Percentiles rank a stretch among this genome's conserved stretches.
These are phyloP conservation scores for Didymella lethalis DNA, from an alignment of 2,329 filamentous ascomycete genomes.

Conservation along the genomic window DNA sequence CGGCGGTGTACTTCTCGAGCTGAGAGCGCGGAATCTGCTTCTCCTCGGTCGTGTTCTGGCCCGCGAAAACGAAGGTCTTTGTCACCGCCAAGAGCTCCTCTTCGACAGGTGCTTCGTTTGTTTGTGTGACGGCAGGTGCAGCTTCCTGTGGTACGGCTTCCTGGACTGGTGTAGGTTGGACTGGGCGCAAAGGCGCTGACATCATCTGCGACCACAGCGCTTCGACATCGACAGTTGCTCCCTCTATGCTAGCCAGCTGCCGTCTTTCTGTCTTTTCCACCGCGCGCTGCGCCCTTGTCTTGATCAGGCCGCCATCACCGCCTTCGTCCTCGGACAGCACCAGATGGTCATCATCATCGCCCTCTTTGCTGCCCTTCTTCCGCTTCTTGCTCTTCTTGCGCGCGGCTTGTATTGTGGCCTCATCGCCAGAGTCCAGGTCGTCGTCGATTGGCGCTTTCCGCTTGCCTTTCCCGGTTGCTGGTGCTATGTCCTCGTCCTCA, in stretches of 20 bases:
- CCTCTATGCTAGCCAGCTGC: slow-evolving; percentile 61
- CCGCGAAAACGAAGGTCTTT: slow-evolving; percentile 77
- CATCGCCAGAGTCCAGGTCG: slow-evolving; percentile 69
- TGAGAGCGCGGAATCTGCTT: slow-evolving; percentile 65
- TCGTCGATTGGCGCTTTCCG: slow-evolving; percentile 44
- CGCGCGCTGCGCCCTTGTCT: slow-evolving; percentile 75
- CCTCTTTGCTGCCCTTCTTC: slow-evolving; percentile 32
- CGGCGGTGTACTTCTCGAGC: slow-evolving; percentile 38
- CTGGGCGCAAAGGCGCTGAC: slow-evolving; percentile 52
- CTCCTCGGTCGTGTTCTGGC: slow-evolving; percentile 74
- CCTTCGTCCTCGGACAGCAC: slow-evolving; percentile 55
- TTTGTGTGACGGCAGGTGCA: slow-evolving; percentile 19
- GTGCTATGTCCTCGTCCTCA: slow-evolving; percentile 37
- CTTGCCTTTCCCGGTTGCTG: slow-evolving; percentile 38
- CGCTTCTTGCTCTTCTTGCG: slow-evolving; percentile 61
- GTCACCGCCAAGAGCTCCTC: slow-evolving; percentile 67
- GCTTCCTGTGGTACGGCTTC: neutral
- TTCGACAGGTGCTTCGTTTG: slow-evolving; percentile 32
- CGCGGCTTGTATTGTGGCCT: slow-evolving; percentile 70
- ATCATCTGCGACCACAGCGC: slow-evolving; percentile 74
- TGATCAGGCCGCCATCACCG: slow-evolving; percentile 68
- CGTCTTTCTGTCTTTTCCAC: slow-evolving; percentile 68
- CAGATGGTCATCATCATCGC: slow-evolving; percentile 3
- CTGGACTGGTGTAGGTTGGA: slow-evolving; percentile 21
- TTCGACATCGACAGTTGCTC: slow-evolving; percentile 75